Evolutionary conservation across 2,329 filamentous ascomycete genomes (phyloP).

Genomic region (Colletotrichum sp.): DNA sequence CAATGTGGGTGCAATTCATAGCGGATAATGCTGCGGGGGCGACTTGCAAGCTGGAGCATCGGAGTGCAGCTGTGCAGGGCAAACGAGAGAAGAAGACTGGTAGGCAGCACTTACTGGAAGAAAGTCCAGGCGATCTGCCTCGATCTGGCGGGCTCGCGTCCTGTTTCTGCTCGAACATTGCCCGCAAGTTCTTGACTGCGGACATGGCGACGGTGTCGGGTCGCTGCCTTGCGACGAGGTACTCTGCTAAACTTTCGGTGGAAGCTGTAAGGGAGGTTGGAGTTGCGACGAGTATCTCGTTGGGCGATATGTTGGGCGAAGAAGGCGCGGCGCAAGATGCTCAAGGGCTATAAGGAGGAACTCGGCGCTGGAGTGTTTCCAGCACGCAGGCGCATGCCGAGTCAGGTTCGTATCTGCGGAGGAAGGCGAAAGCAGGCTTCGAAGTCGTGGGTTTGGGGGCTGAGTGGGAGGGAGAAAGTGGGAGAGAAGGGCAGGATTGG

Average conservation of each 20-base stretch:
- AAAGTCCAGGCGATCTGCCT: slow-evolving; percentile 69
- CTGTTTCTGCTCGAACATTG: slow-evolving; percentile 80
- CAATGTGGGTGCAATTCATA: not conserved
- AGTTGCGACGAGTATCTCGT: not conserved
- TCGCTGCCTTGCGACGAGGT: not conserved
- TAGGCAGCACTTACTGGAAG: slow-evolving; percentile 40
- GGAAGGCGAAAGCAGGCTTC: not conserved
- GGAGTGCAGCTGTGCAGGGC: not conserved
- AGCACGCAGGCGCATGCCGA: slow-evolving; percentile 10
- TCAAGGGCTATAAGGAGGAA: not conserved
- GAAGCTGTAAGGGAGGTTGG: not conserved
- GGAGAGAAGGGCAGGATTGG: not conserved
- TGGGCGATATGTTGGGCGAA: not conserved
- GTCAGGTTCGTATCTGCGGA: not conserved
- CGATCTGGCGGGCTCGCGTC: slow-evolving; percentile 70
- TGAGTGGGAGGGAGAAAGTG: not conserved
- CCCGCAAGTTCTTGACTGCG: slow-evolving; percentile 76
- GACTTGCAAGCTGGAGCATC: not conserved
- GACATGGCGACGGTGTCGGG: slow-evolving; percentile 56
- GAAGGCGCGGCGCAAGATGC: not conserved
- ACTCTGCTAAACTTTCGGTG: not conserved
- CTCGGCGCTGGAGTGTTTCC: not conserved
- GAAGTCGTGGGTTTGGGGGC: not conserved
- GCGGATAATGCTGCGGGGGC: not conserved
- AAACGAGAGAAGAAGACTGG: not conserved